Conservation (phyloP, 768 basidiomycete genomes). For the Kwoniella europaea region DNA sequence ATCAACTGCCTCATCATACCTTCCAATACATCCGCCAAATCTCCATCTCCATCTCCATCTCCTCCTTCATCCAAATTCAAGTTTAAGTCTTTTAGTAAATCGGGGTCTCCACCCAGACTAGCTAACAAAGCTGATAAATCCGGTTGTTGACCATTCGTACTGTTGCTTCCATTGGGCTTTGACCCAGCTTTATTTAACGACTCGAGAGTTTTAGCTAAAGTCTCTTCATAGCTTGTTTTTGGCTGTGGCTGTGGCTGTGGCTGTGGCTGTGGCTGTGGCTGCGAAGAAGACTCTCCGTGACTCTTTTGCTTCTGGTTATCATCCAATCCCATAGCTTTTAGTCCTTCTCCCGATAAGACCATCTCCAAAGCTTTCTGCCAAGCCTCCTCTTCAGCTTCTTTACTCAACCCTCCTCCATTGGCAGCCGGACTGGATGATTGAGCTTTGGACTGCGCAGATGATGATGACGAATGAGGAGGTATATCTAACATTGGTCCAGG, state of each 20-base stretch:
- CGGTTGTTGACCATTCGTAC: conserved; percentile 23
- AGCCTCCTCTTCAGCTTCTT: conserved; percentile 49
- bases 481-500: conserved; percentile 46
- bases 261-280: not conserved
- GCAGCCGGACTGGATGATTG: not conserved
- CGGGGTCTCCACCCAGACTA: conserved; percentile 36
- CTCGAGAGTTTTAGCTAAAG: conserved; percentile 41
- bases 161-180: too few relatives aligned
- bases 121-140: conserved; percentile 42
- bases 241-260: not conserved
- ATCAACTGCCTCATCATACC: conserved; percentile 59
- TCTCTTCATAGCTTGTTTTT: conserved; percentile 42
- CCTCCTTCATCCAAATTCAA: conserved; percentile 22
- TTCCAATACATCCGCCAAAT: conserved; percentile 54
- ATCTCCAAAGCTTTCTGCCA: conserved; percentile 51
- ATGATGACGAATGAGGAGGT: not conserved
- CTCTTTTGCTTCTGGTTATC: not conserved
- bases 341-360: conserved; percentile 51
- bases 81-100: conserved; percentile 29
- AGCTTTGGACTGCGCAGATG: not conserved
- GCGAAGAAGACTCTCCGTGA: conserved; percentile 4
- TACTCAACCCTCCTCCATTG: conserved; percentile 10
- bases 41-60: conserved; percentile 43
- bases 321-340: conserved; percentile 47
- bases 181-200: conserved; percentile 31